A percentile compares a stretch with the other conserved stretches of the same genome.
These are phyloP conservation scores for Dunaliella primolecta DNA, from an alignment of 139 green algal genomes.

Conservation along the genomic window DNA sequence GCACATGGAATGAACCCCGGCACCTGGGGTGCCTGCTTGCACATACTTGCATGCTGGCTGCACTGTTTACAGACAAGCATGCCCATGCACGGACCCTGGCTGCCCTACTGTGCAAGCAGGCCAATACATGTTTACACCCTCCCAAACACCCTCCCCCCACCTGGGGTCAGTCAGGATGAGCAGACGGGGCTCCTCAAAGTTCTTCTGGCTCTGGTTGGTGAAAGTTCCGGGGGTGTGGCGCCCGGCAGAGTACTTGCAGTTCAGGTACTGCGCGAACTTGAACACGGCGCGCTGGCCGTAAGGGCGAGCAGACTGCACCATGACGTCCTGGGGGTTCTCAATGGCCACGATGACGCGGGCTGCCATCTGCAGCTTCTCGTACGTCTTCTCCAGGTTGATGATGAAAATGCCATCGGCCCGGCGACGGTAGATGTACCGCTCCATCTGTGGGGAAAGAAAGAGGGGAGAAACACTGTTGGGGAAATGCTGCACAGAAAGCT, in stretches of 20 bases:
- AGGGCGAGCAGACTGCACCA: conserved; percentile 80
- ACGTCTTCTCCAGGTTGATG: conserved; percentile 99
- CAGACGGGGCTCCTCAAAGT: conserved; percentile 96
- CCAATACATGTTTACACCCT: neutral
- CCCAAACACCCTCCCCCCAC: neutral
- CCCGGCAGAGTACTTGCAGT: conserved; percentile 78
- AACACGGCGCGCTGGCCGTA: conserved; percentile 96
- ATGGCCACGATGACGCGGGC: conserved; percentile 97
- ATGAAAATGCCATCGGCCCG: conserved; percentile 92
- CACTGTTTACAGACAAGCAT: neutral
- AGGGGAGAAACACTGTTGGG: neutral
- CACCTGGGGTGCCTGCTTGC: no score
- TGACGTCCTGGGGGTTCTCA: conserved; percentile 85
- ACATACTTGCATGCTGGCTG: neutral
- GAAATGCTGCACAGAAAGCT: neutral
- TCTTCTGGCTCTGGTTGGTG: conserved; percentile 99
- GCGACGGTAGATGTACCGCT: conserved; percentile 91
- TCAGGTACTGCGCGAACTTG: conserved; percentile 98
- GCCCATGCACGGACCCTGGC: neutral
- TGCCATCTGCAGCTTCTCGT: conserved; percentile 98
- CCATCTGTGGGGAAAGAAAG: conserved; percentile 80
- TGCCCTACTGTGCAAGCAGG: neutral
- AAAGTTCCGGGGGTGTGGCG: conserved; percentile 99
- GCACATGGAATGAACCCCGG: no score
- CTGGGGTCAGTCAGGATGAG: conserved; percentile 94